These are phyloP conservation scores for Peronospora belbahrii DNA, from an alignment of 352 stramenopile species.

Conservation along the genomic window DNA sequence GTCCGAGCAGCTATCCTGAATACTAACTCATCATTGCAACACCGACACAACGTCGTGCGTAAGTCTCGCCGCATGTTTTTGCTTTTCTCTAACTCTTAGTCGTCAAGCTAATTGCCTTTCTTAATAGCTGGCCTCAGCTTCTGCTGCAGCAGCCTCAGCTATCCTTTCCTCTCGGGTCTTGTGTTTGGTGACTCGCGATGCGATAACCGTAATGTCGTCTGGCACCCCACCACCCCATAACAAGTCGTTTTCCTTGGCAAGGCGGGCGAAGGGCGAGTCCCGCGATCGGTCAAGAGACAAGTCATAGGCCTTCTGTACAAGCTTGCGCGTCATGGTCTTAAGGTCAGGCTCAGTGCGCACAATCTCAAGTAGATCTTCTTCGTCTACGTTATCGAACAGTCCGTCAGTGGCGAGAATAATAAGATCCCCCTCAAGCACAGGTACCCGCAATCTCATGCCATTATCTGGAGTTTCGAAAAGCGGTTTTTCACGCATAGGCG, in stretches of 20 bases:
- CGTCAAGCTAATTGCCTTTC: conserved; percentile 9
- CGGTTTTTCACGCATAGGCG: conserved; percentile 54
- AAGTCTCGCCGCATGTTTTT: conserved; percentile 14
- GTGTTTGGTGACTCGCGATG: conserved; percentile 49
- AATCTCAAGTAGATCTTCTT: conserved; percentile 69
- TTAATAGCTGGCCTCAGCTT: conserved; percentile 10
- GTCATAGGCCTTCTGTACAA: conserved; percentile 86
- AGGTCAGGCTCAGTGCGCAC: conserved; percentile 54
- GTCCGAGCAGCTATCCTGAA: conserved; percentile 2
- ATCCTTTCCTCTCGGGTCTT: conserved; percentile 24
- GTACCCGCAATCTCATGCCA: conserved; percentile 88
- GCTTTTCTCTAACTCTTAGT: conserved; percentile 14
- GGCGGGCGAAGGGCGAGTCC: conserved; percentile 94
- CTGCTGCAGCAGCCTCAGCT: conserved; percentile 15
- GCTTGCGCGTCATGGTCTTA: conserved; percentile 60
- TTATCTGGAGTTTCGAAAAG: conserved; percentile 90
- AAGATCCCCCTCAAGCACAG: conserved; percentile 90
- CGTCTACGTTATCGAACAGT: conserved; percentile 95
- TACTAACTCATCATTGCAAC: conserved; percentile 17
- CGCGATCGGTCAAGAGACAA: conserved; percentile 84
- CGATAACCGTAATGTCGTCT: conserved; percentile 85
- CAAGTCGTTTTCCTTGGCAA: conserved; percentile 98
- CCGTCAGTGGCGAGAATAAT: conserved; percentile 95
- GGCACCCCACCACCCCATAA: conserved; percentile 93
- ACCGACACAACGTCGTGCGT: conserved; percentile 15